phyloP scores from a whole-genome alignment of 78 protist species.

The Dictyostelium capitatum region DNA sequence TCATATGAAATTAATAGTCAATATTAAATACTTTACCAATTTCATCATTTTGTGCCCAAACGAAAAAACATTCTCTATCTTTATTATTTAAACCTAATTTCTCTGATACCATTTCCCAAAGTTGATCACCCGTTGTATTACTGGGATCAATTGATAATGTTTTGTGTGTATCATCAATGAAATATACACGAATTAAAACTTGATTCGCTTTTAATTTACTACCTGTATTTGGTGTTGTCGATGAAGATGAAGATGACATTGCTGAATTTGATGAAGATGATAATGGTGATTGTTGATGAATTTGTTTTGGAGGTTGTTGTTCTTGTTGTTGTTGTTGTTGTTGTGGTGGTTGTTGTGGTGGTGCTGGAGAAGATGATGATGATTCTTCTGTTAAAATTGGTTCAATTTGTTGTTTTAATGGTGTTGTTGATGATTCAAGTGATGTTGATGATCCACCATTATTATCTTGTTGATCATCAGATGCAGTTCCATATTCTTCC shows the following conservation, averaged over 20 bases:
- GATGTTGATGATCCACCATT: no score
- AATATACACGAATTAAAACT: conserved; percentile 53
- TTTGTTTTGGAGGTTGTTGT: no score
- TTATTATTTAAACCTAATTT: conserved; percentile 45
- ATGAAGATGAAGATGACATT: not conserved
- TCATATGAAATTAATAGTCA: not conserved
- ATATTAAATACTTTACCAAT: not conserved
- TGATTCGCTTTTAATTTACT: conserved; percentile 16
- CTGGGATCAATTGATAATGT: conserved; percentile 61
- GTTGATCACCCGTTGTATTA: conserved; percentile 51
- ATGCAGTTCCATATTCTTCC: no score
- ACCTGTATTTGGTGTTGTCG: not conserved
- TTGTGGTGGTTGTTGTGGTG: not conserved
- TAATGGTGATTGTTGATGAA: not conserved
- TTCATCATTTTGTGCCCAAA: conserved; percentile 80
- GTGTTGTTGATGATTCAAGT: no score
- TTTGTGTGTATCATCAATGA: conserved; percentile 75
- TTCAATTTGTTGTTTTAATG: no score
- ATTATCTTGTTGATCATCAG: no score
- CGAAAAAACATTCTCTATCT: conserved; percentile 72
- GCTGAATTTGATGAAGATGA: not conserved
- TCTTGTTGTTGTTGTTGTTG: not conserved
- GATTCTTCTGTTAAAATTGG: no score
- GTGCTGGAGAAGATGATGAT: not conserved
- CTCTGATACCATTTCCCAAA: conserved; percentile 73